These are phyloP conservation scores for Corymbia maculata DNA, from an alignment of 345 rosid genomes.

Conservation along the genomic window DNA sequence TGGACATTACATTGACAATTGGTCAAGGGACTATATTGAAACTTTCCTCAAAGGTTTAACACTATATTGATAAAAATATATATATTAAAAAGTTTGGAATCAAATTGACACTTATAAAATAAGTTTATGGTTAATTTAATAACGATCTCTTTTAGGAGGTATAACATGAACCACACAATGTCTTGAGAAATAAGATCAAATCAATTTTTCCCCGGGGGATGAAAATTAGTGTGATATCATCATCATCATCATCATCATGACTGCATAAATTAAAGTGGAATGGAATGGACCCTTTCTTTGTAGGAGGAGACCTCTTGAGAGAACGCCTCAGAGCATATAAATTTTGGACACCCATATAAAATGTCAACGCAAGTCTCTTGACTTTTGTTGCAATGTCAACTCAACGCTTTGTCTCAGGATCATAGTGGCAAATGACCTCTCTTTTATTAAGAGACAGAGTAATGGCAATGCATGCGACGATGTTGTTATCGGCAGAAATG, in stretches of 20 bases:
- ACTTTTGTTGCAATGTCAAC: background rate
- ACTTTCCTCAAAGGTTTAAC: background rate
- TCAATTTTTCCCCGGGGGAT: background rate
- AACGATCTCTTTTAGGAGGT: background rate
- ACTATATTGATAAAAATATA: no score
- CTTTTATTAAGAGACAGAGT: background rate
- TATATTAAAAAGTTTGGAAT: no score
- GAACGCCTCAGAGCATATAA: background rate
- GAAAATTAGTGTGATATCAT: background rate
- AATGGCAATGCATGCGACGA: background rate
- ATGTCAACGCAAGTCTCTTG: background rate
- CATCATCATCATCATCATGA: background rate
- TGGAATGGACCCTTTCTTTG: background rate
- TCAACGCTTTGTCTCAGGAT: background rate
- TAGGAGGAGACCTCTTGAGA: background rate
- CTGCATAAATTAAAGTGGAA: background rate
- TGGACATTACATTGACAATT: fast-evolving
- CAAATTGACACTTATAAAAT: background rate
- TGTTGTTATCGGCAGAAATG: background rate
- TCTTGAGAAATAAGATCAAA: background rate
- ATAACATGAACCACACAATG: background rate
- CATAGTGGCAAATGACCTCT: background rate
- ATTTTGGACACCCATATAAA: background rate
- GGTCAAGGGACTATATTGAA: background rate
- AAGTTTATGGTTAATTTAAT: background rate